These are phyloP conservation scores for Magnusiomyces sp. DNA, from an alignment of 1,139 yeast genomes.

Conservation along the genomic window DNA sequence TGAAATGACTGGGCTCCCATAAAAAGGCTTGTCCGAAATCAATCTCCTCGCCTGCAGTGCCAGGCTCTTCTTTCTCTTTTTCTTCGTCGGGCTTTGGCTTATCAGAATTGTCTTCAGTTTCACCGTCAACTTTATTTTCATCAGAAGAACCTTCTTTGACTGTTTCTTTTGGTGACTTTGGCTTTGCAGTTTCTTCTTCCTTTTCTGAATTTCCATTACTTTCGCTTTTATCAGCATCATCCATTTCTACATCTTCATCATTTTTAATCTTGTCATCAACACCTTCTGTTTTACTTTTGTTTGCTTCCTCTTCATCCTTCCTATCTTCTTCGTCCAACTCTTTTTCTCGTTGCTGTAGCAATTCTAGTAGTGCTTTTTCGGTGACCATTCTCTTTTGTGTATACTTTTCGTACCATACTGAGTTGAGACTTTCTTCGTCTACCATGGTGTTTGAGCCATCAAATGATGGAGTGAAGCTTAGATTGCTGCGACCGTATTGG, in stretches of 20 bases:
- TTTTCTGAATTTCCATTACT: conserved; percentile 5
- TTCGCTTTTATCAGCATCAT: background rate
- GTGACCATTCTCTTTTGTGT: conserved; percentile 31
- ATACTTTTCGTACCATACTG: conserved; percentile 70
- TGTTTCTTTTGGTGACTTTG: background rate
- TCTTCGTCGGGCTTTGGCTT: conserved; percentile 9
- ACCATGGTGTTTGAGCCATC: conserved; percentile 68
- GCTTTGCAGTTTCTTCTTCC: background rate
- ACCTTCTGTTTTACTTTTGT: conserved; percentile 13
- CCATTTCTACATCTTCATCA: conserved; percentile 13
- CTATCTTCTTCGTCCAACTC: conserved; percentile 10
- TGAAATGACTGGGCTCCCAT: conserved; percentile 47
- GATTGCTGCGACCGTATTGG: conserved; percentile 46
- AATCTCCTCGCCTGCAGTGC: conserved; percentile 15
- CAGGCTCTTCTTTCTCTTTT: conserved; percentile 13
- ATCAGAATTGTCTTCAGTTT: conserved; percentile 24
- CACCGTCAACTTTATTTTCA: conserved; percentile 16
- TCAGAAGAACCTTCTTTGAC: background rate
- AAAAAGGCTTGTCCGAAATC: conserved; percentile 42
- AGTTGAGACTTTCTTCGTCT: conserved; percentile 52
- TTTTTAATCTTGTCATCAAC: conserved; percentile 13
- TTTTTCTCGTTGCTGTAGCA: conserved; percentile 11
- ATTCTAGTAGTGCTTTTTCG: conserved; percentile 16
- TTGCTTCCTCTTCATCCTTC: conserved; percentile 11
- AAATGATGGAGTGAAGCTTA: conserved; percentile 68